Base-by-base conservation (phyloP, 306 rosid species). In the Erythrophleum fordii region DNA sequence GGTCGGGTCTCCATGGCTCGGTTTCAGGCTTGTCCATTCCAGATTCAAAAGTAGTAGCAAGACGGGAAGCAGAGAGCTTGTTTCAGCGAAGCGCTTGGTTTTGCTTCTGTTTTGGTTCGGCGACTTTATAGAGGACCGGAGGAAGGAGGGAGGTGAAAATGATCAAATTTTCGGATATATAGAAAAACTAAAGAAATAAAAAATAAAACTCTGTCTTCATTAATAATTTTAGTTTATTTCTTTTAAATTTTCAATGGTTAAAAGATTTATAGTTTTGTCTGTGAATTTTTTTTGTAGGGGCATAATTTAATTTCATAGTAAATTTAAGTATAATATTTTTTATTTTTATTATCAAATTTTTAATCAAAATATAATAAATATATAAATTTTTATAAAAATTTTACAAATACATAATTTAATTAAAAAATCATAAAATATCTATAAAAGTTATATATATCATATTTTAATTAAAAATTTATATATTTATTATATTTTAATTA, bases 1-100 rank as follows among this genome's bases (percentile, higher is more conserved):
- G 86, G 84, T 91, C 92, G 48, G 85, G 83, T 77, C 89, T 70
- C 89, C 92, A 90, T 1, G 81, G 81, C 52, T 85, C 87, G 9
- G 91, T 20, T 25, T 65, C 82, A 17, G 82, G 5, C 17, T 85
- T 88, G 29, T 88, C 89, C 91, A 85, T 88, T 80, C 13, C 39
- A 48, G 17, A 29, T 6, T 46, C 0, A 16, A 22, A 53, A 66
- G 16, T 0, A 1, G 60, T 44, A 34, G 4, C 22, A 2, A 29
- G 10, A 11, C 1, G 37, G 28, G 44, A 13, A 10, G 58, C 17
- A 23, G 39, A 20, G 67, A 44, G 62, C 10, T 28, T 59, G 35
- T 37, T 12, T 60, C 13, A 16, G 39, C 4, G 11, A 58, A 35
- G 8, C 1, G 44, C 7, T 25, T 34, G 70, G 45, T 8, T 12